These are phyloP conservation scores for Microbotryum scabiosae DNA, from an alignment of 1,284 basidiomycete species.

Conservation along the genomic window DNA sequence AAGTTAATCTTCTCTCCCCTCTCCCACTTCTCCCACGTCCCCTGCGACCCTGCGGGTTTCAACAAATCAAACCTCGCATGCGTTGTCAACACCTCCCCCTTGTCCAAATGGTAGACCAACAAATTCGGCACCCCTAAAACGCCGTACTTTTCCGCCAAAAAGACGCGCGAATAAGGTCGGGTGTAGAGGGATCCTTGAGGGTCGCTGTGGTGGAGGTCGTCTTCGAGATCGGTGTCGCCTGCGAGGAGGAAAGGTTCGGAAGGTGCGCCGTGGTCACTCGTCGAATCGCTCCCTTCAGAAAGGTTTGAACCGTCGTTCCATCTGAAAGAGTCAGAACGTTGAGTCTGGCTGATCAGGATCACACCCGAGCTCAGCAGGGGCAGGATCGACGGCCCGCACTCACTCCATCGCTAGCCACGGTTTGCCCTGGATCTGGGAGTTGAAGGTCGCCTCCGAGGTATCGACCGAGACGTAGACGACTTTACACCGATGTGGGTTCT, in stretches of 20 bases:
- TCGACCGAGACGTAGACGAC: slow-evolving; percentile 41
- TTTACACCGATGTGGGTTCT: slow-evolving; percentile 39
- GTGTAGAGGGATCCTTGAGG: slow-evolving; percentile 37
- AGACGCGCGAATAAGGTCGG: slow-evolving; percentile 40
- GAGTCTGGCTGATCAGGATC: too few relatives aligned
- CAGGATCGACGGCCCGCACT: background rate
- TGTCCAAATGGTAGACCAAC: slow-evolving; percentile 38
- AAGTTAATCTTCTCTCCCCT: slow-evolving; percentile 35
- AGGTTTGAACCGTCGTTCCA: slow-evolving; percentile 41
- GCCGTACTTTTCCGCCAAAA: slow-evolving; percentile 39
- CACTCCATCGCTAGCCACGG: slow-evolving; percentile 31
- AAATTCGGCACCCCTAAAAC: slow-evolving; percentile 38
- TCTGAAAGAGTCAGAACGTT: background rate
- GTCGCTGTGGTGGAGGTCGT: slow-evolving; percentile 33
- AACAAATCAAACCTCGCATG: slow-evolving; percentile 29
- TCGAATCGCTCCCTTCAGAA: background rate
- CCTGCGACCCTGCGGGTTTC: slow-evolving; percentile 11
- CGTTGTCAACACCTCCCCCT: slow-evolving; percentile 35
- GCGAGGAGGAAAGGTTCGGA: slow-evolving; percentile 41
- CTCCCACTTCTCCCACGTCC: slow-evolving; percentile 37
- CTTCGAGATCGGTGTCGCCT: slow-evolving; percentile 40
- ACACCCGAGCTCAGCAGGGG: too few relatives aligned
- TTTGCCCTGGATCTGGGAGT: slow-evolving; percentile 35
- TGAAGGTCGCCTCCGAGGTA: slow-evolving; percentile 37
- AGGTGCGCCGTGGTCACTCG: slow-evolving; percentile 11